These are phyloP conservation scores for Iberis amara DNA, from an alignment of 441 rosid genomes.

Conservation along the genomic window DNA sequence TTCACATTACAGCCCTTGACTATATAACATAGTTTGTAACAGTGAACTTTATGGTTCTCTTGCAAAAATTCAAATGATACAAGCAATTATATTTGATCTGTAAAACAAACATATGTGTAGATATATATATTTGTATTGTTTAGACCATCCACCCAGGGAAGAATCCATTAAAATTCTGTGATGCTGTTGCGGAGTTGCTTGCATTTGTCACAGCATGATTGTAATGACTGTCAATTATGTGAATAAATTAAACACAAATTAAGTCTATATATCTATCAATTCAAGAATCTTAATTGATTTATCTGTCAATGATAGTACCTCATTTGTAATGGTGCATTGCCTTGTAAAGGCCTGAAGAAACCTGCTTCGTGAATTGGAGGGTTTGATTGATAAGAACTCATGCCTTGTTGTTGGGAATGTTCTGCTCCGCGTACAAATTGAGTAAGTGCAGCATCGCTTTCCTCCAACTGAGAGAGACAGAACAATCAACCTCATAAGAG, in stretches of 20 bases:
- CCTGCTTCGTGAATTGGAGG: slow-evolving; percentile 30
- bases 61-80: neutral
- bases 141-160: slow-evolving; percentile 50
- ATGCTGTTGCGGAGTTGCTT: slow-evolving; percentile 38
- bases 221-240: slow-evolving; percentile 11
- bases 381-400: slow-evolving; percentile 29
- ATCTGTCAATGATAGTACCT: neutral
- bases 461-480: slow-evolving; percentile 46
- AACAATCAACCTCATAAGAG: neutral
- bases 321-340: slow-evolving; percentile 34
- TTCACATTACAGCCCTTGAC: slow-evolving; percentile 5
- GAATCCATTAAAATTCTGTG: slow-evolving; percentile 42
- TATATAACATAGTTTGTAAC: neutral
- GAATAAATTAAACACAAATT: neutral
- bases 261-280: neutral
- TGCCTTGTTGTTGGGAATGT: slow-evolving; percentile 27
- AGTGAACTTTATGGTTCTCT: neutral
- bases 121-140: neutral
- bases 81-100: neutral
- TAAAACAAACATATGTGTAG: neutral
- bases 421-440: slow-evolving; percentile 34
- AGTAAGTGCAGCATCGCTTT: slow-evolving; percentile 29
- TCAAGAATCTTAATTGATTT: neutral
- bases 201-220: slow-evolving; percentile 21
- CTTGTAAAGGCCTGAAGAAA: slow-evolving; percentile 36